Base-by-base conservation (phyloP, 352 stramenopile species). In the Globisporangium mamillatum region DNA sequence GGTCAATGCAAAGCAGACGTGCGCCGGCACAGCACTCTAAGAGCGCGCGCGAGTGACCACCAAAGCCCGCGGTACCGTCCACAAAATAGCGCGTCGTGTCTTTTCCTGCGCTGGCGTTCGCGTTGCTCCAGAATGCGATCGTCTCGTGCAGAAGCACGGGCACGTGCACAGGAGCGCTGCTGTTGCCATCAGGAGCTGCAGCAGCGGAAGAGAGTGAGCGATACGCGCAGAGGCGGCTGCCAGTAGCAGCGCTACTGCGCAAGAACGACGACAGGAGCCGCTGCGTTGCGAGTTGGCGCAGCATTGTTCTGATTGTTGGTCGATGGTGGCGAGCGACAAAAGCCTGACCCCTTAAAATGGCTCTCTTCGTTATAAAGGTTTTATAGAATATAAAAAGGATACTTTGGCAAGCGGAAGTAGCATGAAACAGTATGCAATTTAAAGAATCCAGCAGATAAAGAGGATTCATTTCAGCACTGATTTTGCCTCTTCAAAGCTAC, bases 1-100 rank as follows among this genome's bases (percentile, higher is more conserved):
- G 83, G 63, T 94, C 87, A 36, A 94, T 79, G 75, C 87, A 94
- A 29, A 94, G 87, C 75, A 94, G 66, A 54, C 71, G 81, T 27
- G 80, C 77, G 20, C 75, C 63, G 0, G 77, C 62, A 61, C 81
- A 76, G 58, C 66, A 74, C 63, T 82, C 68, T 38, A 94, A 78
- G 63, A 94, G 68, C 29, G 81, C 82, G 32, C 68, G 75, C 44
- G 84, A 84, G 63, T 94, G 87, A 59, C 87, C 87, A 46, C 82
- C 87, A 34, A 91, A 88, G 54, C 87, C 85, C 24, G 72, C 71
- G 12, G 87, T 94, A 62, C 85, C 87, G 63, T 94, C 87, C 50
- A 94, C 87, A 64, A 91, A 91, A 73, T 83, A 78, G 60, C 67
- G 76, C 48, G 34, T 34, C 29, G n/a, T 27, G 32, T 32, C 20